Base-by-base conservation (phyloP, 257 asterid species). In the Marsdenia floribunda region DNA sequence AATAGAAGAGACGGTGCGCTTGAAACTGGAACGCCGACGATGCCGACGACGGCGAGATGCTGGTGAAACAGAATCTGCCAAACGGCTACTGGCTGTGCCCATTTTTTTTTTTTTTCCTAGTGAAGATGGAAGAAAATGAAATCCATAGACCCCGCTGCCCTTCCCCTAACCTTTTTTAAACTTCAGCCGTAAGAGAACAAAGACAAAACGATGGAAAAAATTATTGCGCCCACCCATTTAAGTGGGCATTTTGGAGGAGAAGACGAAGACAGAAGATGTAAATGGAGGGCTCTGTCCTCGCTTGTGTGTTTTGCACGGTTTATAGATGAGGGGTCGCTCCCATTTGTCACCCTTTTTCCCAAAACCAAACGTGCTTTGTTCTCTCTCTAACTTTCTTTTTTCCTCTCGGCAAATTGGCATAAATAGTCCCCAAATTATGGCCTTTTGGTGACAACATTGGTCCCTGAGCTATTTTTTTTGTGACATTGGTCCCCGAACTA, bases 1-100 rank as follows among this genome's bases (percentile, higher is more conserved):
- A 64, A 83, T 29, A 42, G 85, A 83, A 40, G 80, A 65, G 26
- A 81, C 21, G 74, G 53, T 24, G 72, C 80, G 80, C 71, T 75
- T 83, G 77, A 74, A 19, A 42, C 66, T 57, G 70, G 78, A 75
- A 50, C 21, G 75, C 33, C 57, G 75, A 29, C n/a, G 49, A 5
- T 4, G 24, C 1, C 18, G 79, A 8, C 16, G 59, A 40, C 21
- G 73, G 58, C 61, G 75, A 67, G 67, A 37, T 35, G 68, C 57
- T 8, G 52, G 77, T 47, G 53, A 72, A 75, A 54, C 64, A 4
- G 79, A 69, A 35, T 75, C 78, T 33, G 76, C 80, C 44, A 81
- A 22, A 72, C 74, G 82, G 57, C 87, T 81, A 33, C 63, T 77
- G 73, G 72, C 71, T 35, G 85, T 54, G 60, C 87, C 87, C 87